Evolutionary conservation across 495 filamentous ascomycete species (phyloP).

Genomic region (Podospora appendiculata): DNA sequence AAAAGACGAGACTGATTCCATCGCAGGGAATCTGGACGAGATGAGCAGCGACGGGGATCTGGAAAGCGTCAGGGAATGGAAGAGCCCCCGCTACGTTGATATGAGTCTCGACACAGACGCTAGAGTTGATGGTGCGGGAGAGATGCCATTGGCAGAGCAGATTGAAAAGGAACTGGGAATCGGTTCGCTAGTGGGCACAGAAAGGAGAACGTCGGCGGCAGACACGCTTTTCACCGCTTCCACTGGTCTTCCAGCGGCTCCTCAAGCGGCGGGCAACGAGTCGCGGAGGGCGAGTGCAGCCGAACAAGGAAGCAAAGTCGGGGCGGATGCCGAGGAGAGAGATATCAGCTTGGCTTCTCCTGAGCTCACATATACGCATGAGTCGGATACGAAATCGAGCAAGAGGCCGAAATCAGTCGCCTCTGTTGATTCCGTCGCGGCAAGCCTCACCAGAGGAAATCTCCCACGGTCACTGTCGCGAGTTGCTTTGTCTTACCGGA

Average conservation of each 20-base stretch:
- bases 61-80: conserved; percentile 4
- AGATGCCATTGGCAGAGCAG: neutral
- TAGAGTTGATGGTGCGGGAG: neutral
- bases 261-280: too few relatives aligned
- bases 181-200: neutral
- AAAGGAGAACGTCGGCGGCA: too few relatives aligned
- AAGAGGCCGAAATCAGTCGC: conserved; percentile 8
- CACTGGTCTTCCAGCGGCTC: too few relatives aligned
- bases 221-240: too few relatives aligned
- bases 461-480: conserved; percentile 55
- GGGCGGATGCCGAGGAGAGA: too few relatives aligned
- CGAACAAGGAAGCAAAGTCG: too few relatives aligned
- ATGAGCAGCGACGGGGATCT: conserved; percentile 32
- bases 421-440: conserved; percentile 33
- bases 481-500: conserved; percentile 74
- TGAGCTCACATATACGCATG: too few relatives aligned
- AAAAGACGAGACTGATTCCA: conserved; percentile 35
- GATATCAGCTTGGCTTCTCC: too few relatives aligned
- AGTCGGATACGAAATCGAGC: too few relatives aligned
- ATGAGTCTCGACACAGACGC: conserved; percentile 17
- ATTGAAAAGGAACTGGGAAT: neutral
- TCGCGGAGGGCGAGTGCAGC: too few relatives aligned
- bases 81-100: conserved; percentile 9
- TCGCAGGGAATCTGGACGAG: conserved; percentile 47
- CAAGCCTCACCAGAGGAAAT: conserved; percentile 38